Percentiles rank a stretch among this genome's conserved stretches.
Evolutionary conservation across 2,329 filamentous ascomycete species (phyloP).

Genomic region (Lachnellula subtilissima): DNA sequence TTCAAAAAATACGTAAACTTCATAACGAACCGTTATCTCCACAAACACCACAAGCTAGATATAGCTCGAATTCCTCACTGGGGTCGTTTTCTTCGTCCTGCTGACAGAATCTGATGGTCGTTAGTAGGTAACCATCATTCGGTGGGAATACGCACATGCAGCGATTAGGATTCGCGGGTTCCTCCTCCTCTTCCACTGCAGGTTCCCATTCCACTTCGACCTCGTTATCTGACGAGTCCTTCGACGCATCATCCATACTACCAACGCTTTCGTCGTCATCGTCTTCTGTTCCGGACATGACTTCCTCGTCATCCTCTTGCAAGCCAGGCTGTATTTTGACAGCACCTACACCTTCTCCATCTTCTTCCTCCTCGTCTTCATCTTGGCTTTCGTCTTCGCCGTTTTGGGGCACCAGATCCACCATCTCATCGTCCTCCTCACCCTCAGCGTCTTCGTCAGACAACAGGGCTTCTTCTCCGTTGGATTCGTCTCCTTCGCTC

Average conservation of each 20-base stretch:
- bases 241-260: constrained; percentile 40
- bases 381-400: constrained; percentile 38
- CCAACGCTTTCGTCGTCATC: constrained; percentile 29
- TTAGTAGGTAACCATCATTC: constrained; percentile 22
- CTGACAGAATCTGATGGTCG: constrained; percentile 66
- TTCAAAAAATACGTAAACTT: constrained; percentile 12
- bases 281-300: constrained; percentile 25
- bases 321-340: constrained; percentile 32
- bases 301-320: constrained; percentile 34
- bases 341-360: constrained; percentile 32
- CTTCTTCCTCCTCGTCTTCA: constrained; percentile 37
- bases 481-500: constrained; percentile 27
- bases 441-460: constrained; percentile 35
- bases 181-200: constrained; percentile 52
- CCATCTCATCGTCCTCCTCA: constrained; percentile 29
- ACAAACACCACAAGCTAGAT: constrained; percentile 71
- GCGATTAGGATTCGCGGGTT: constrained; percentile 47
- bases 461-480: constrained; percentile 27
- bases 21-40: constrained; percentile 71
- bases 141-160: constrained; percentile 54
- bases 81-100: constrained; percentile 80
- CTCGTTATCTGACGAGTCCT: constrained; percentile 54
- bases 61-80: constrained; percentile 73
- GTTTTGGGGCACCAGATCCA: constrained; percentile 31
- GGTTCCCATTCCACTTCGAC: constrained; percentile 50